phyloP scores from a whole-genome alignment of 2,329 filamentous ascomycete genomes.

The Alternaria burnsii region DNA sequence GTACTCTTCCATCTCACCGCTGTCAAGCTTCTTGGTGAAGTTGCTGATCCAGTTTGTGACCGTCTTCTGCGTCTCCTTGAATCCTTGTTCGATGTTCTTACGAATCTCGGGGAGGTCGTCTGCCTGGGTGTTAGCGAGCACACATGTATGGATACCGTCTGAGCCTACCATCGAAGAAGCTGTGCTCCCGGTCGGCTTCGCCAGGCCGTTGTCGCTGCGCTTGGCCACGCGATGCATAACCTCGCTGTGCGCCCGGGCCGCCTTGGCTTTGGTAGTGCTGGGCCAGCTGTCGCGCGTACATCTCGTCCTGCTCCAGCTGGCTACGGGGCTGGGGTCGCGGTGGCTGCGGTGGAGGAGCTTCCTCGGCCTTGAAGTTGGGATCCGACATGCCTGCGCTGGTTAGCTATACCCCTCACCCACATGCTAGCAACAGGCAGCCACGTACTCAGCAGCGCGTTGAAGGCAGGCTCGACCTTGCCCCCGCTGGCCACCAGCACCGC shows the following conservation, averaged over 20 bases:
- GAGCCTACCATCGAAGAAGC: constrained; percentile 79
- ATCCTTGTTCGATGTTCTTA: constrained; percentile 93
- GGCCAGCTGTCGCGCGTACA: constrained; percentile 90
- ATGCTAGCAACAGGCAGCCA: constrained; percentile 9
- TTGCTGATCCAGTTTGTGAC: constrained; percentile 93
- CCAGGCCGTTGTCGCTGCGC: constrained; percentile 62
- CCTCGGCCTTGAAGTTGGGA: constrained; percentile 60
- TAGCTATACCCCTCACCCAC: constrained; percentile 13
- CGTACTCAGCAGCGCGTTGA: constrained; percentile 89
- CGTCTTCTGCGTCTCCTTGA: constrained; percentile 89
- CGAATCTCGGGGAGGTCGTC: constrained; percentile 94
- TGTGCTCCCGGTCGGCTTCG: constrained; percentile 74
- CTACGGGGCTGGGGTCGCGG: constrained; percentile 78
- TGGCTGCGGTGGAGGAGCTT: constrained; percentile 75
- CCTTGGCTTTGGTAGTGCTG: constrained; percentile 76
- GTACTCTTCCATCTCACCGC: constrained; percentile 74
- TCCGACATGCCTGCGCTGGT: constrained; percentile 60
- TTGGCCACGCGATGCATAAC: constrained; percentile 32
- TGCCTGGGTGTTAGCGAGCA: constrained; percentile 35
- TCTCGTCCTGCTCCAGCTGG: constrained; percentile 89
- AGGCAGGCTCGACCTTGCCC: constrained; percentile 89
- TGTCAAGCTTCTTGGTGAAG: constrained; percentile 89
- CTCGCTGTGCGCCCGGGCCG: constrained; percentile 36
- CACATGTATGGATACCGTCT: neutral
- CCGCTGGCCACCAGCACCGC: constrained; percentile 87